phyloP scores from a whole-genome alignment of 331 rosid species.

The Erythrophleum ivorense region DNA sequence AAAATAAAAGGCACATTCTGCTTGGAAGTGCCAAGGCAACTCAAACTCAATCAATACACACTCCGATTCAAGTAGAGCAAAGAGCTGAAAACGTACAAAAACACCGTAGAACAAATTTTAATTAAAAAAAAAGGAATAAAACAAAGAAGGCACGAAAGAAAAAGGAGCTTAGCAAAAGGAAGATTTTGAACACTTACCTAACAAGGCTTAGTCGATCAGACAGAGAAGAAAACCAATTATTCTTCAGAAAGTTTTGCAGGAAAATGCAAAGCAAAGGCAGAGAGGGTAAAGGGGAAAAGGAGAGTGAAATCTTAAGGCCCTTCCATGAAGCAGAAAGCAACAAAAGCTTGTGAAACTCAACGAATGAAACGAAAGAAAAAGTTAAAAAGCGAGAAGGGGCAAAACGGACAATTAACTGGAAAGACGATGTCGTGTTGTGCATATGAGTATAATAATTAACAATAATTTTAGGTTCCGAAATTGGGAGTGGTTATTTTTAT shows the following conservation, averaged over 20 bases:
- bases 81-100: slow-evolving; percentile 20
- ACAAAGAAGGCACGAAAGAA: not conserved
- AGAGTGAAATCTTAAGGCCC: slow-evolving; percentile 56
- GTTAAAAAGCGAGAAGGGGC: slow-evolving; percentile 44
- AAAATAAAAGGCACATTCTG: slow-evolving; percentile 1
- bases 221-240: slow-evolving; percentile 39
- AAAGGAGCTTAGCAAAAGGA: slow-evolving; percentile 10
- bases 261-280: slow-evolving; percentile 40
- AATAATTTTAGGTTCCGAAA: not conserved
- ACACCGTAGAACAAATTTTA: not conserved
- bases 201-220: slow-evolving; percentile 47
- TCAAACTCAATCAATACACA: slow-evolving; percentile 6
- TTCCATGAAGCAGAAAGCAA: slow-evolving; percentile 84
- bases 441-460: not conserved
- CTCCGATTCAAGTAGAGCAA: not conserved
- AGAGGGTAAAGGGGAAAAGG: slow-evolving; percentile 28
- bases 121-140: not conserved
- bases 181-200: slow-evolving; percentile 47
- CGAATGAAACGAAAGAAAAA: slow-evolving; percentile 38
- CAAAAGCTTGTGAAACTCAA: slow-evolving; percentile 55
- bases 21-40: not conserved
- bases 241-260: slow-evolving; percentile 26
- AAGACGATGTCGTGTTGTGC: slow-evolving; percentile 33
- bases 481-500: slow-evolving; percentile 36
- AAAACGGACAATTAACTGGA: slow-evolving; percentile 45